A percentile compares a stretch with the other conserved stretches of the same genome.
Evolutionary conservation across 306 rosid species (phyloP).

Genomic region (Pyrus communis): DNA sequence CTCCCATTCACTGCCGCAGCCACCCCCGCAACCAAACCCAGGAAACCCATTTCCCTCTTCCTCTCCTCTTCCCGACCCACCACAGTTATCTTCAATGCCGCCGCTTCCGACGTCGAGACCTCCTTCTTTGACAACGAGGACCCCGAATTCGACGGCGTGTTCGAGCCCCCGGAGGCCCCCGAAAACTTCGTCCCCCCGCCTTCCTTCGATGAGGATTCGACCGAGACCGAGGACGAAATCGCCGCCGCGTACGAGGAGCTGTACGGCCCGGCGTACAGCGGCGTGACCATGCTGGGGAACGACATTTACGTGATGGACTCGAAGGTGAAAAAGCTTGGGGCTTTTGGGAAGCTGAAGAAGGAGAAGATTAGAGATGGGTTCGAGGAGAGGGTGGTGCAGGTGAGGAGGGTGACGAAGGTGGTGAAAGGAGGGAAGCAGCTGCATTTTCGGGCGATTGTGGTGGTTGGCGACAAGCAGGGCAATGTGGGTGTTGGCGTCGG

Average conservation of each 20-base stretch:
- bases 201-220: constrained; percentile 61
- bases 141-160: constrained; percentile 38
- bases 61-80: constrained; percentile 13
- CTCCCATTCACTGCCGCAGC: constrained; percentile 18
- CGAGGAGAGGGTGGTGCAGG: constrained; percentile 87
- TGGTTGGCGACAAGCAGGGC: constrained; percentile 89
- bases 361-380: constrained; percentile 77
- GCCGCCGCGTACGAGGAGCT: constrained; percentile 75
- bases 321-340: constrained; percentile 36
- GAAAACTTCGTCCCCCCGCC: constrained; percentile 64
- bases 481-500: constrained; percentile 84
- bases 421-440: constrained; percentile 93
- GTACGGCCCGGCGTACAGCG: constrained; percentile 83
- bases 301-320: constrained; percentile 72
- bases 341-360: constrained; percentile 56
- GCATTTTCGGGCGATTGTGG: constrained; percentile 71
- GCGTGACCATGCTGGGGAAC: constrained; percentile 52
- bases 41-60: constrained; percentile 8
- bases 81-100: constrained; percentile 15
- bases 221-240: constrained; percentile 67
- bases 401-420: constrained; percentile 88
- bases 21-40: constrained; percentile 25
- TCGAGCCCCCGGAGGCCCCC: constrained; percentile 65
- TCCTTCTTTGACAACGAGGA: constrained; percentile 51
- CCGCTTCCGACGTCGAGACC: constrained; percentile 52